phyloP scores from a whole-genome alignment of 2,329 filamentous ascomycete genomes.

The Alternaria postmessia region DNA sequence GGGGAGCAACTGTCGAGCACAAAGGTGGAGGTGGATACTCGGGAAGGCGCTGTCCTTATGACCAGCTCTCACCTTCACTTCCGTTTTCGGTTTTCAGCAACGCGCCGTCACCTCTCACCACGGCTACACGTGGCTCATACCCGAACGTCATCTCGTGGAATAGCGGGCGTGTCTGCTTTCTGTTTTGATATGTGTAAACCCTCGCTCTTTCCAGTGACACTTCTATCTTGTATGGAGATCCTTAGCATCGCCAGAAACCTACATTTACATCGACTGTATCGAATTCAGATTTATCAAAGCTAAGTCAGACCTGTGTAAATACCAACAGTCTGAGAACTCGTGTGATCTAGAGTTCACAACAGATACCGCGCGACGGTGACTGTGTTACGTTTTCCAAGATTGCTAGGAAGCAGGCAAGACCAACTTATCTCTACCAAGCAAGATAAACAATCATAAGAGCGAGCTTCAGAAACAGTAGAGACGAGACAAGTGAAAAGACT shows the following conservation, averaged over 20 bases:
- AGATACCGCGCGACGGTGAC: background rate
- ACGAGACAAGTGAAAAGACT: background rate
- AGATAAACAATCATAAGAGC: rapidly evolving
- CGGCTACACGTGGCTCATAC: background rate
- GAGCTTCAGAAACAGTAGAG: background rate
- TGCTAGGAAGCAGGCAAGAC: background rate
- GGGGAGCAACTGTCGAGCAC: background rate
- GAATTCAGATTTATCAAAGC: background rate
- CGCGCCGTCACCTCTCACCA: background rate
- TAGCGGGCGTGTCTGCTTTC: background rate
- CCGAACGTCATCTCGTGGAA: background rate
- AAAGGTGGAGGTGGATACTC: background rate
- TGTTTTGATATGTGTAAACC: background rate
- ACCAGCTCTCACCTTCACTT: conserved; percentile 8
- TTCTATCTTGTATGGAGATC: no score
- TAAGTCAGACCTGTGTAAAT: background rate
- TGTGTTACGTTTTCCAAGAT: background rate
- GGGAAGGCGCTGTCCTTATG: background rate
- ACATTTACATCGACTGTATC: background rate
- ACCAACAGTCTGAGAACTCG: background rate
- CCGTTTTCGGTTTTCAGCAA: background rate
- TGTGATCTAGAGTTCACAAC: background rate
- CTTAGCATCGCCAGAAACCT: background rate
- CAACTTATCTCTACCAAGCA: background rate
- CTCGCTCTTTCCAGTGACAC: background rate